These are phyloP conservation scores for Metschnikowia matae DNA, from an alignment of 805 yeast species.

Conservation along the genomic window DNA sequence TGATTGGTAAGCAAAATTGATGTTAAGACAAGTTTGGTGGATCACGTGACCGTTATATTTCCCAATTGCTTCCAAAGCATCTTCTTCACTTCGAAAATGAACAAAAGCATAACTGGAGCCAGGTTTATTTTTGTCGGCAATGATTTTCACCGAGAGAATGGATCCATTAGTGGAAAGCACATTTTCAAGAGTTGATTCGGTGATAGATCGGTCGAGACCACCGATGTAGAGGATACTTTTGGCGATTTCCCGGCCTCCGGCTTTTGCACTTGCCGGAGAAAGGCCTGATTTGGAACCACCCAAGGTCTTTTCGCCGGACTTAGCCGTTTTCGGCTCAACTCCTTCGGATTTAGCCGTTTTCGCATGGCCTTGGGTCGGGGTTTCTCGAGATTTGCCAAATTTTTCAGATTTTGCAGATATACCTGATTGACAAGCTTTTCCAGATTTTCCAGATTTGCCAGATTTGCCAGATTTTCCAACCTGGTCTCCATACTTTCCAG, in stretches of 20 bases:
- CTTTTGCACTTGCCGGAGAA: constrained; percentile 15
- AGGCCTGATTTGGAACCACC: too few species aligned
- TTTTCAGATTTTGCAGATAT: too few species aligned
- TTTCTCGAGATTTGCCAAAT: too few species aligned
- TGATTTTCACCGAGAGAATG: constrained; percentile 61
- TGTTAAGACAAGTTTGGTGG: constrained; percentile 52
- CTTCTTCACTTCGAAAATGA: constrained; percentile 56
- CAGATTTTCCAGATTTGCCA: too few species aligned
- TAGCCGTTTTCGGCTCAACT: too few species aligned
- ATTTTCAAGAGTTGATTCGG: constrained; percentile 59
- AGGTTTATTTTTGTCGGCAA: constrained; percentile 69
- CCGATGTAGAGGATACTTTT: constrained; percentile 75
- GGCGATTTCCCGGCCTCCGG: constrained; percentile 80
- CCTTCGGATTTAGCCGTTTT: too few species aligned
- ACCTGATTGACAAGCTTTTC: too few species aligned
- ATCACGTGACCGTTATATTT: constrained; percentile 56
- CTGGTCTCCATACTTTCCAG: too few species aligned
- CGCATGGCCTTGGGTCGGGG: too few species aligned
- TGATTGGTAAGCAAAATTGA: constrained; percentile 84
- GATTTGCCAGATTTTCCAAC: too few species aligned
- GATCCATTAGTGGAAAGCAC: constrained; percentile 60
- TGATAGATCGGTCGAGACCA: constrained; percentile 58
- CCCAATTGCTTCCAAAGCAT: constrained; percentile 61
- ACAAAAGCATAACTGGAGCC: constrained; percentile 82
- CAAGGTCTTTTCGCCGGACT: too few species aligned